Base-by-base conservation (phyloP, 345 rosid species). In the Nasturtium officinale region DNA sequence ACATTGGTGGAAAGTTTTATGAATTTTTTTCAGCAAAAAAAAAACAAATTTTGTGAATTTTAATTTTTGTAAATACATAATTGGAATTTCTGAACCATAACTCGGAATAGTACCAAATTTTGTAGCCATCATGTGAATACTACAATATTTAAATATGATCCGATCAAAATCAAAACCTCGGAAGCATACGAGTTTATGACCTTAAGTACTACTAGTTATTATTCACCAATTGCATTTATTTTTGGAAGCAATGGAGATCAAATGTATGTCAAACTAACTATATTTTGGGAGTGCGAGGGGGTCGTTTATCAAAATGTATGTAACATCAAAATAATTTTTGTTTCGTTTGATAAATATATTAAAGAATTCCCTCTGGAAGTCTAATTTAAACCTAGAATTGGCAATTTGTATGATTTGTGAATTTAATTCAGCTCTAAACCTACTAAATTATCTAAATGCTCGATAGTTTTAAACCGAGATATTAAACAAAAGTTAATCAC, bases 101-200 rank as follows among this genome's bases (percentile, higher is more conserved):
- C 23, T 69, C 26, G 16, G 18, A 46, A 5, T 32, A 58, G 11
- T 16, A 70, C 23, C 4, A 47, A 59, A 20, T 28, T 18, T 8
- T 28, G n/a, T 21, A 71, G 7, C 51, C 5, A 70, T 59, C 18
- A 18, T 26, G 53, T 11, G 40, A 26, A 21, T 50, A 29, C 17
- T 23, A 46, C 20, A 32, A 70, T 12, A 3, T 9, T 38, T 8
- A 42, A 7, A 18, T 68, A 42, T 9, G 54, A 43, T 18, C 16
- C n/a, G 30, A 56, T 68, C 10, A 56, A 35, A 56, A 69, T 32
- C 21, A 43, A 43, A 29, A 30, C 42, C 53, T 15, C 32, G 46
- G 23, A 42, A 55, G 12, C 53, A 42, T 15, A 42, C 18, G 73
- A 28, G 63, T 55, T 40, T 55, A 17, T 40, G 28, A 55, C 53